These are phyloP conservation scores for Sarcomyxa edulis DNA, from an alignment of 768 basidiomycete genomes.

Conservation along the genomic window DNA sequence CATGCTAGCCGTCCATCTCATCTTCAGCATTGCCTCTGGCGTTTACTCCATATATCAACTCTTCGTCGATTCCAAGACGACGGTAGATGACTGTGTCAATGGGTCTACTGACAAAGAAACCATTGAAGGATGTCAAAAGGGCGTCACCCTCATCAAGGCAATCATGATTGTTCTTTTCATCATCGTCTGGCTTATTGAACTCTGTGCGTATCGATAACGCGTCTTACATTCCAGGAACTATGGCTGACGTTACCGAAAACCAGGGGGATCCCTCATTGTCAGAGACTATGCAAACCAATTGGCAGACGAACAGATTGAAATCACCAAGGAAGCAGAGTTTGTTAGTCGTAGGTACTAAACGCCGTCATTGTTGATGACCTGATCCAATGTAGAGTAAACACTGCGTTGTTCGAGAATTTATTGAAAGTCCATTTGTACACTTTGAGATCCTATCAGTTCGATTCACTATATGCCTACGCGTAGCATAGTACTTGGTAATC, in stretches of 20 bases:
- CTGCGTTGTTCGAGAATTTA: not conserved
- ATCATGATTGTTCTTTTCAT: slow-evolving; percentile 37
- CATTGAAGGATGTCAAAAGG: slow-evolving; percentile 31
- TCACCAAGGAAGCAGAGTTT: slow-evolving; percentile 36
- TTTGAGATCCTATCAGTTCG: not conserved
- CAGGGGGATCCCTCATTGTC: slow-evolving; percentile 46
- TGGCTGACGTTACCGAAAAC: slow-evolving; percentile 4
- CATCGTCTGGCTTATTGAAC: slow-evolving; percentile 41
- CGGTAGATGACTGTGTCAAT: slow-evolving; percentile 31
- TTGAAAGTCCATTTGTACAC: not conserved
- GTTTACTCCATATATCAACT: slow-evolving; percentile 37
- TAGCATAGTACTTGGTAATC: slow-evolving; percentile 35
- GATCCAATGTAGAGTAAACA: not conserved
- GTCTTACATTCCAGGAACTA: not conserved
- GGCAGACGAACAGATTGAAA: slow-evolving; percentile 34
- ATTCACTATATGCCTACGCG: slow-evolving; percentile 1
- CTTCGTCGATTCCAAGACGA: slow-evolving; percentile 35
- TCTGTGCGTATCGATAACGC: slow-evolving; percentile 30
- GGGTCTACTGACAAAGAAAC: slow-evolving; percentile 21
- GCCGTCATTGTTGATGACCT: slow-evolving; percentile 1
- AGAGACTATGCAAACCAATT: slow-evolving; percentile 38
- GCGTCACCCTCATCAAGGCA: slow-evolving; percentile 34
- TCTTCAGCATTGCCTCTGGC: slow-evolving; percentile 40
- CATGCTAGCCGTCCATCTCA: slow-evolving; percentile 34
- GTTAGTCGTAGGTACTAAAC: slow-evolving; percentile 25